Percentiles rank a stretch among this genome's conserved stretches.
phyloP scores from a whole-genome alignment of 2,329 filamentous ascomycete species.

The Alternaria sp. region DNA sequence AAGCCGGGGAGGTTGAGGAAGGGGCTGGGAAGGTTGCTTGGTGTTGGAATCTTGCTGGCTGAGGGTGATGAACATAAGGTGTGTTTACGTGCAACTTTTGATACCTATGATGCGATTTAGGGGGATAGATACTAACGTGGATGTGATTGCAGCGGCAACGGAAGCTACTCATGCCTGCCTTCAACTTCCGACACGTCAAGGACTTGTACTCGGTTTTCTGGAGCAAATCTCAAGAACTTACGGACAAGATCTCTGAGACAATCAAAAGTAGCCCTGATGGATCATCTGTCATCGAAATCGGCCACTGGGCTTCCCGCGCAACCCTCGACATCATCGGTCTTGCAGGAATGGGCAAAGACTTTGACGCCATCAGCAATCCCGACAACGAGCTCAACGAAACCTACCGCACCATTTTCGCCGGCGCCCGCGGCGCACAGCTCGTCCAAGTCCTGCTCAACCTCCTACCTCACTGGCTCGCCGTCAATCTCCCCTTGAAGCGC shows the following conservation, averaged over 20 bases:
- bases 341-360: slow-evolving; percentile 66
- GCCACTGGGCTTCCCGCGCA: slow-evolving; percentile 59
- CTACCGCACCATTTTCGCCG: slow-evolving; percentile 62
- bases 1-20: slow-evolving; percentile 58
- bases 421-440: slow-evolving; percentile 60
- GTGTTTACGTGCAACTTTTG: slow-evolving; percentile 10
- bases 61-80: slow-evolving; percentile 91
- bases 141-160: slow-evolving; percentile 51
- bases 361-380: slow-evolving; percentile 61
- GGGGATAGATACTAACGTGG: slow-evolving; percentile 15
- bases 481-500: slow-evolving; percentile 71
- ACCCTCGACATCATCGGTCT: slow-evolving; percentile 68
- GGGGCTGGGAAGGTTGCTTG: slow-evolving; percentile 70
- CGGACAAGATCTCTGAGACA: slow-evolving; percentile 43
- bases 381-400: slow-evolving; percentile 62
- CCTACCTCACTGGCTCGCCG: slow-evolving; percentile 69
- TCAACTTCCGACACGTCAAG: slow-evolving; percentile 61
- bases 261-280: slow-evolving; percentile 36
- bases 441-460: slow-evolving; percentile 69
- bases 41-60: slow-evolving; percentile 76
- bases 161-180: slow-evolving; percentile 60
- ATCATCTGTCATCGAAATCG: slow-evolving; percentile 54
- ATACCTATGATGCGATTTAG: background rate
- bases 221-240: slow-evolving; percentile 57
- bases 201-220: slow-evolving; percentile 61